Percentiles rank a stretch among this genome's conserved stretches.
These are phyloP conservation scores for Globisporangium polare DNA, from an alignment of 352 stramenopile species.

Conservation along the genomic window DNA sequence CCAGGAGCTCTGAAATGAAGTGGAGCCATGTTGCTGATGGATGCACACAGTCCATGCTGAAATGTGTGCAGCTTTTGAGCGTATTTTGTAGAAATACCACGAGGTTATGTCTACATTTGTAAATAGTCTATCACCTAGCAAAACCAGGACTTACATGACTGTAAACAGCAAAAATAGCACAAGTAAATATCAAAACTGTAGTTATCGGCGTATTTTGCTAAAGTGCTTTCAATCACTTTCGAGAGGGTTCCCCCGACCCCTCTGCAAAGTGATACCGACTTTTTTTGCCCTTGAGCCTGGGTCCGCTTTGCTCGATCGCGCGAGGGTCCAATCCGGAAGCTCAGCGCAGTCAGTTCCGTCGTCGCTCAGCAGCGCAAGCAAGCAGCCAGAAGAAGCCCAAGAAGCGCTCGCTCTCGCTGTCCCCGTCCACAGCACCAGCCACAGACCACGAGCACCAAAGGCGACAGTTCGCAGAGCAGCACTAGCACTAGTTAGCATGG, in stretches of 20 bases:
- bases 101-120: neutral
- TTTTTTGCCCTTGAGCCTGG: neutral
- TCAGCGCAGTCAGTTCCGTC: constrained; percentile 7
- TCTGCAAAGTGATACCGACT: neutral
- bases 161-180: neutral
- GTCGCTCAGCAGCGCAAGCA: neutral
- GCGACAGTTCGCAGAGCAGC: neutral
- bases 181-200: neutral
- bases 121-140: neutral
- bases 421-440: neutral
- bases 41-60: too few relatives aligned
- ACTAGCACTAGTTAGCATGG: constrained; percentile 20
- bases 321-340: constrained; percentile 6
- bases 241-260: neutral
- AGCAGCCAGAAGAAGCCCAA: neutral
- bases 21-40: too few relatives aligned
- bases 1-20: neutral
- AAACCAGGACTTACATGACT: neutral
- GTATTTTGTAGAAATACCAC: neutral
- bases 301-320: neutral
- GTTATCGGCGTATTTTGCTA: neutral
- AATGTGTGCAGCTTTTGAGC: neutral
- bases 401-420: neutral
- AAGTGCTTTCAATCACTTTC: neutral
- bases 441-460: neutral